These are phyloP conservation scores for Boletus semigastroideus DNA, from an alignment of 1,284 basidiomycete genomes.

Conservation along the genomic window DNA sequence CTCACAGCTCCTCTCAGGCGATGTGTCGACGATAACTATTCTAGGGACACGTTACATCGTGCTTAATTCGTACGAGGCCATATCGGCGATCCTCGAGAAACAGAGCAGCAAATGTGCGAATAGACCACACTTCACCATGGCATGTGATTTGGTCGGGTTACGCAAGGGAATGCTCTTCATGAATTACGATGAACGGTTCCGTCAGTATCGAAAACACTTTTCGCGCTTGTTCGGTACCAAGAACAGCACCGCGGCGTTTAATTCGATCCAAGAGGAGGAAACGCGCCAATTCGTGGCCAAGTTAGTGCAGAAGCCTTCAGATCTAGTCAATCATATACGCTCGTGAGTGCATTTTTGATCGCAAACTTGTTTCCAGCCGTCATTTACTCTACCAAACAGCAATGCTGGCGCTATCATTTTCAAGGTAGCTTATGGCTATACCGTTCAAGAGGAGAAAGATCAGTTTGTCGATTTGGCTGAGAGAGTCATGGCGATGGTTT, in stretches of 20 bases:
- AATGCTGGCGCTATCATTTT: conserved; percentile 15
- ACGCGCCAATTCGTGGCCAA: conserved; percentile 25
- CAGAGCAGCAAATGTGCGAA: conserved; percentile 26
- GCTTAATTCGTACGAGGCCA: conserved; percentile 22
- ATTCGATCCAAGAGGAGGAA: conserved; percentile 24
- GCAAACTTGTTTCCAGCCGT: not conserved
- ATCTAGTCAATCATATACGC: conserved; percentile 20
- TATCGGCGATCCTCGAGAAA: conserved; percentile 30
- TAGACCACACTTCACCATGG: conserved; percentile 27
- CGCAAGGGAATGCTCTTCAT: conserved; percentile 21
- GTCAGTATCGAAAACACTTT: conserved; percentile 20
- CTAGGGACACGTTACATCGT: conserved; percentile 25
- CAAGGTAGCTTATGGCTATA: conserved; percentile 27
- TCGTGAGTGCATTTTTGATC: conserved; percentile 19
- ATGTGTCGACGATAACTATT: conserved; percentile 19
- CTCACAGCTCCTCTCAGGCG: conserved; percentile 16
- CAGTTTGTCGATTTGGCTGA: conserved; percentile 28
- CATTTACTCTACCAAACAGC: conserved; percentile 1
- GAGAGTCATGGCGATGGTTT: conserved; percentile 16
- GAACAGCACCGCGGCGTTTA: conserved; percentile 14
- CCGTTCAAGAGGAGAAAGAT: conserved; percentile 25
- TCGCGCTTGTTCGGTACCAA: conserved; percentile 30
- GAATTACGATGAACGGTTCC: conserved; percentile 22
- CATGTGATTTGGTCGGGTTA: conserved; percentile 27
- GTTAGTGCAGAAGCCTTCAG: conserved; percentile 18